phyloP scores from a whole-genome alignment of 306 rosid genomes.

The Cucurbita argyrosperma region DNA sequence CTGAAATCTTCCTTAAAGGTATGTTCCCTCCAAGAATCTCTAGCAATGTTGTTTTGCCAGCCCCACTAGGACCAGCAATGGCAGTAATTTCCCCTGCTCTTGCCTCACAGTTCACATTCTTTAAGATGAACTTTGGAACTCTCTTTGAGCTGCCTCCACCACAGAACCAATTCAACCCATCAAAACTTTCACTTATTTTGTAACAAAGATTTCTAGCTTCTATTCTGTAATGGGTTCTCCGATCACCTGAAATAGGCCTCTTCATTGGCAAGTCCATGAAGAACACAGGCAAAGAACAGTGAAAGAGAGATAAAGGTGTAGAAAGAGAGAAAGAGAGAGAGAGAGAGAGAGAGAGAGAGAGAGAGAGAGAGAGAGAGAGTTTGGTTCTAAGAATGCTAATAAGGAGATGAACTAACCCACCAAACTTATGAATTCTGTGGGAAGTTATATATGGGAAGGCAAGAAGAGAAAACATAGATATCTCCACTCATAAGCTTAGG shows the following conservation, averaged over 20 bases:
- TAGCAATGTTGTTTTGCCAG: constrained; percentile 89
- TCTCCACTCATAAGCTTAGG: constrained; percentile 12
- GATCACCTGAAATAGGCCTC: constrained; percentile 19
- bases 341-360: not conserved
- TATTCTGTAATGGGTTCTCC: constrained; percentile 27
- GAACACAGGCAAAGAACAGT: constrained; percentile 13
- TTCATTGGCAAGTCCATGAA: constrained; percentile 35
- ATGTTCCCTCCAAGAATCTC: constrained; percentile 76
- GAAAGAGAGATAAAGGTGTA: not conserved
- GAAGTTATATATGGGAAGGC: constrained; percentile 16
- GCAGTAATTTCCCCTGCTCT: constrained; percentile 71
- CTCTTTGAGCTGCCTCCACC: constrained; percentile 24
- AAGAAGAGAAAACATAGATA: constrained; percentile 16
- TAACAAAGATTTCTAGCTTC: constrained; percentile 55
- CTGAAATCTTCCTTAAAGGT: constrained; percentile 27
- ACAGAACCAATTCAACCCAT: constrained; percentile 30
- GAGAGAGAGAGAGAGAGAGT: not conserved
- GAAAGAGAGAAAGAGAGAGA: constrained; percentile 3
- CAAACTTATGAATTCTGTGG: constrained; percentile 25
- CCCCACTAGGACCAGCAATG: constrained; percentile 98
- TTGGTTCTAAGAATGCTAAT: constrained; percentile 10
- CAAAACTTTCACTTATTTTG: constrained; percentile 42
- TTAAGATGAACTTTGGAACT: constrained; percentile 42
- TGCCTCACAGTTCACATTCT: constrained; percentile 66
- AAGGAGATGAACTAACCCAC: constrained; percentile 80